phyloP scores from a whole-genome alignment of 164 flowering plant species.

The Piper longum region DNA sequence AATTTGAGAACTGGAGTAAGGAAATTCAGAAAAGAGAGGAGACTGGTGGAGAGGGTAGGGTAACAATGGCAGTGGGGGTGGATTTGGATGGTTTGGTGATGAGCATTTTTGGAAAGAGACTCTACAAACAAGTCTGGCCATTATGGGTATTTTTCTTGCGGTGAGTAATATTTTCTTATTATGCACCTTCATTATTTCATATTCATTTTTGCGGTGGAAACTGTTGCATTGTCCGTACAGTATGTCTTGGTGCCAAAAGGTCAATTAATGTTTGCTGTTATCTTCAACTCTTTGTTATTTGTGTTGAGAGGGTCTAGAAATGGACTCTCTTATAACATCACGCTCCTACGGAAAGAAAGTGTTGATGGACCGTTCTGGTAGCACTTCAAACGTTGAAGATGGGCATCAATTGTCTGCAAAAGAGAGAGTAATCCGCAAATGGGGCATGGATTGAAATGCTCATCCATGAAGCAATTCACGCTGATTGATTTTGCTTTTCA shows the following conservation, averaged over 20 bases:
- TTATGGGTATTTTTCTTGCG: conserved; percentile 48
- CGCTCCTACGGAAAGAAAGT: conserved; percentile 17
- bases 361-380: conserved; percentile 9
- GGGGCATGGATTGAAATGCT: conserved; percentile 48
- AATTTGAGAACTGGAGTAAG: conserved; percentile 83
- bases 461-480: no score
- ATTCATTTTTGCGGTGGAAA: no score
- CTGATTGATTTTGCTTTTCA: no score
- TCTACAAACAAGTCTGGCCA: conserved; percentile 49
- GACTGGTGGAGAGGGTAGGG: conserved; percentile 48
- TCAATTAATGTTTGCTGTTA: conserved; percentile 49
- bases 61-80: conserved; percentile 51
- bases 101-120: conserved; percentile 85
- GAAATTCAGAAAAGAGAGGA: conserved; percentile 76
- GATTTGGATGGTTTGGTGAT: conserved; percentile 61
- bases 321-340: conserved; percentile 27
- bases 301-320: conserved; percentile 53
- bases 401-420: conserved; percentile 35
- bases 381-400: conserved; percentile 13
- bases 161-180: conserved; percentile 18
- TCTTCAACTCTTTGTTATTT: conserved; percentile 60
- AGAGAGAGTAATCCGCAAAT: conserved; percentile 65
- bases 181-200: not conserved
- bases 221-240: conserved; percentile 25
- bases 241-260: conserved; percentile 74